Evolutionary conservation across 2,329 filamentous ascomycete genomes (phyloP).

Genomic region (Trichoderma sp.): DNA sequence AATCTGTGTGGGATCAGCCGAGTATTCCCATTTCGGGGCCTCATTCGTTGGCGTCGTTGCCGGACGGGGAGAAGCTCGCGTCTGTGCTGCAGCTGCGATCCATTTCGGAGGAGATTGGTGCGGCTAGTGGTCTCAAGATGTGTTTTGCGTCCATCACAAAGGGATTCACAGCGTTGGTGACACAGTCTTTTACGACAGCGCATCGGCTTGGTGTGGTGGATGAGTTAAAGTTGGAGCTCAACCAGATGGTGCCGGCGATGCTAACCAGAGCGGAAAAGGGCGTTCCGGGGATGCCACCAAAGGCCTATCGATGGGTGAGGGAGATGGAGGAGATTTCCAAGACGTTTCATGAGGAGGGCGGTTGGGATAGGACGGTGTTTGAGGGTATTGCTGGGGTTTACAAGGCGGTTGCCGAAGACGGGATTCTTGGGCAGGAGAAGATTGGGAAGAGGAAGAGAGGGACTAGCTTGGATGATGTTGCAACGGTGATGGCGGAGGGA

Average conservation of each 20-base stretch:
- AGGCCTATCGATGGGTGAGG: slow-evolving; percentile 75
- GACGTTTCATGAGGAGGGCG: slow-evolving; percentile 65
- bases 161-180: slow-evolving; percentile 67
- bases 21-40: slow-evolving; percentile 54
- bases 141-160: slow-evolving; percentile 64
- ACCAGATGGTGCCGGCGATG: slow-evolving; percentile 48
- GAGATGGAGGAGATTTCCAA: slow-evolving; percentile 77
- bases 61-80: slow-evolving; percentile 43
- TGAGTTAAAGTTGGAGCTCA: slow-evolving; percentile 59
- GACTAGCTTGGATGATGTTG: slow-evolving; percentile 59
- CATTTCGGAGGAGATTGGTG: slow-evolving; percentile 52
- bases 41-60: slow-evolving; percentile 41
- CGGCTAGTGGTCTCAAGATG: slow-evolving; percentile 64
- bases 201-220: slow-evolving; percentile 61
- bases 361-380: slow-evolving; percentile 60
- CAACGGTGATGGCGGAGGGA: slow-evolving; percentile 49
- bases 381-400: slow-evolving; percentile 63
- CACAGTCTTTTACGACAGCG: slow-evolving; percentile 72
- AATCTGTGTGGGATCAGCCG: slow-evolving; percentile 41
- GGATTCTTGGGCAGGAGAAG: slow-evolving; percentile 60
- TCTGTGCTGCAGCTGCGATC: slow-evolving; percentile 50
- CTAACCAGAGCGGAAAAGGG: slow-evolving; percentile 50
- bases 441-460: slow-evolving; percentile 58
- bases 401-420: slow-evolving; percentile 60
- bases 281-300: slow-evolving; percentile 65